These are phyloP conservation scores for Eucalyptus marginata DNA, from an alignment of 345 rosid genomes.

Conservation along the genomic window DNA sequence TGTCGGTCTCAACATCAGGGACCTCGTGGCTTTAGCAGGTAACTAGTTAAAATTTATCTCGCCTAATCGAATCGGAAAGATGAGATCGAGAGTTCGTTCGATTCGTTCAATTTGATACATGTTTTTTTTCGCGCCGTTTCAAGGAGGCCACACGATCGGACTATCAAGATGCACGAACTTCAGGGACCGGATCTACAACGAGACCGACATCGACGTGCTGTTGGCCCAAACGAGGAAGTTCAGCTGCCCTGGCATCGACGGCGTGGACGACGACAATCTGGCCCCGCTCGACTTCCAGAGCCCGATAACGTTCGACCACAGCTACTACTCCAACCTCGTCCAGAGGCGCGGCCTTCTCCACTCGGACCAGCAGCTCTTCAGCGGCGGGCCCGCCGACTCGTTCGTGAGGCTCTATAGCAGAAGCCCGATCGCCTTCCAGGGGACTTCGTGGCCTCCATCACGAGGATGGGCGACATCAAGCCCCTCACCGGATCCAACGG, in stretches of 20 bases:
- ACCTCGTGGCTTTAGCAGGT: conserved; percentile 81
- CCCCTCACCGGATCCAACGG: conserved; percentile 28
- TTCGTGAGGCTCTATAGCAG: conserved; percentile 9
- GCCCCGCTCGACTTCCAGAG: conserved; percentile 22
- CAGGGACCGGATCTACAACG: conserved; percentile 27
- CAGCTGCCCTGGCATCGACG: conserved; percentile 13
- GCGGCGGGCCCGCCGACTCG: conserved; percentile 13
- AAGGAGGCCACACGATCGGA: conserved; percentile 35
- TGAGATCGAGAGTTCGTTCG: neutral
- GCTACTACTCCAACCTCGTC: conserved; percentile 17
- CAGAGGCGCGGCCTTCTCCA: conserved; percentile 21
- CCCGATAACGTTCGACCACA: conserved; percentile 19
- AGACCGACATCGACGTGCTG: conserved; percentile 13
- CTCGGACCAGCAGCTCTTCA: conserved; percentile 36
- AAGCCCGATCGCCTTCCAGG: neutral
- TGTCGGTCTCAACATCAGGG: conserved; percentile 59
- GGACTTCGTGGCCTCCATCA: conserved; percentile 25
- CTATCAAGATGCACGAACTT: conserved; percentile 31
- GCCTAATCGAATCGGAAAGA: neutral
- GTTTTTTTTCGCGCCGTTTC: neutral
- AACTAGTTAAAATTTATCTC: neutral
- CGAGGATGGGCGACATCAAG: conserved; percentile 35
- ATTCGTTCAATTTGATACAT: neutral
- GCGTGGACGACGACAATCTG: conserved; percentile 13
- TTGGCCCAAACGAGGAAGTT: conserved; percentile 10